These are phyloP conservation scores for Herpetospermum pedunculosum DNA, from an alignment of 306 rosid genomes.

Conservation along the genomic window DNA sequence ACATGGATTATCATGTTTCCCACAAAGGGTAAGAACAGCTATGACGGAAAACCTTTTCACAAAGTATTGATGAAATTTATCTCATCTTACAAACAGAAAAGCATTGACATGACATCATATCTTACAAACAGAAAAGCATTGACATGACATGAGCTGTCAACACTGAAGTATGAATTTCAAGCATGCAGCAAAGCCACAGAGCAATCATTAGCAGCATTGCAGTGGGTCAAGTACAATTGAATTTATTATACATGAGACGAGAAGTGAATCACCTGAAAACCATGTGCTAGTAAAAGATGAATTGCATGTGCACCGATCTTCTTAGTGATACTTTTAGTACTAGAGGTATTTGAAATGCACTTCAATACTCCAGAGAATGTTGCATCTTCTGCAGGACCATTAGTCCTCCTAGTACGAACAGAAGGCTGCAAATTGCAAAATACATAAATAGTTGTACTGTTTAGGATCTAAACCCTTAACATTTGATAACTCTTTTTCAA, in stretches of 20 bases:
- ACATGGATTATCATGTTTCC: neutral
- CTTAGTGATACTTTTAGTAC: conserved; percentile 47
- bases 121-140: neutral
- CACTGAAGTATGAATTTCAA: neutral
- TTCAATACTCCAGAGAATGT: conserved; percentile 61
- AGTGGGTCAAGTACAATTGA: neutral
- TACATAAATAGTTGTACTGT: neutral
- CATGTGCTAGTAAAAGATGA: conserved; percentile 77
- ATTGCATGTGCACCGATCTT: conserved; percentile 45
- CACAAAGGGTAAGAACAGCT: neutral
- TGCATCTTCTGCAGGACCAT: conserved; percentile 27
- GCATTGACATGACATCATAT: neutral
- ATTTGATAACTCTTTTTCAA: neutral
- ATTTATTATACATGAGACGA: neutral
- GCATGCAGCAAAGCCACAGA: neutral
- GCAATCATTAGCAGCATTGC: neutral
- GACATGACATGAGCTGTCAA: neutral
- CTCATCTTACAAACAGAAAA: neutral
- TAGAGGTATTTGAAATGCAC: conserved; percentile 44
- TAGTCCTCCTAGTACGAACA: conserved; percentile 62
- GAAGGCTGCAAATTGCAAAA: conserved; percentile 45
- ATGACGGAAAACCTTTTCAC: neutral
- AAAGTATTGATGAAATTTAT: neutral
- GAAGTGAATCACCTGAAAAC: conserved; percentile 57
- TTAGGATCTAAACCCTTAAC: too few species aligned